Evolutionary conservation across 1,284 basidiomycete species (phyloP).

Genomic region (Polyporus tsugae): DNA sequence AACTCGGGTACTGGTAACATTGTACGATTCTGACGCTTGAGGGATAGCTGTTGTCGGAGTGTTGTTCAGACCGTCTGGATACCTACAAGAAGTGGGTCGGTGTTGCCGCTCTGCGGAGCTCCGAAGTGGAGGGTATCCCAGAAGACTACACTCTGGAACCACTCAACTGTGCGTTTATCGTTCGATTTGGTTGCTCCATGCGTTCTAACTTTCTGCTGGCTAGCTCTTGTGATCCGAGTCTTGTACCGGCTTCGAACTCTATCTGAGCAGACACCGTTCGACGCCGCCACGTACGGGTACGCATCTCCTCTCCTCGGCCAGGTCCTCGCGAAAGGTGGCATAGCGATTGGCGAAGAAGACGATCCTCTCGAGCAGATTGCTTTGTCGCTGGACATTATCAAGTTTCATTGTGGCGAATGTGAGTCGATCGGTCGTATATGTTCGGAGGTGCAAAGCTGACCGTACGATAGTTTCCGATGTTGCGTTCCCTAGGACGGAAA

Average conservation of each 20-base stretch:
- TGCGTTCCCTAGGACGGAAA: constrained; percentile 77
- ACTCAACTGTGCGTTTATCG: constrained; percentile 59
- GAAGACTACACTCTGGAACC: constrained; percentile 79
- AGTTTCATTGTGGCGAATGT: constrained; percentile 90
- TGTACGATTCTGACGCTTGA: background rate
- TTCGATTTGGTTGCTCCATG: background rate
- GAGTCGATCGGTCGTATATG: constrained; percentile 39
- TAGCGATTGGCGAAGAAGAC: constrained; percentile 71
- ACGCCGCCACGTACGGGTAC: constrained; percentile 88
- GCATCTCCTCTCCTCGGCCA: constrained; percentile 80
- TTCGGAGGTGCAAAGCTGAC: constrained; percentile 9
- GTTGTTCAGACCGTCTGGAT: constrained; percentile 77
- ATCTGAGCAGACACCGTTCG: constrained; percentile 85
- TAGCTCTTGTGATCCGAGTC: constrained; percentile 85
- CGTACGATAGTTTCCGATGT: constrained; percentile 62
- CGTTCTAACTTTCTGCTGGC: constrained; percentile 3
- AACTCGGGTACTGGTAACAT: background rate
- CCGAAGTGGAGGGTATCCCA: constrained; percentile 73
- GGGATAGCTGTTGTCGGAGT: constrained; percentile 66
- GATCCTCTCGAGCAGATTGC: constrained; percentile 89
- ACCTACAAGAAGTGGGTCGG: constrained; percentile 77
- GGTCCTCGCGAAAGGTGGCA: constrained; percentile 76
- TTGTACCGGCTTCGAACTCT: constrained; percentile 88
- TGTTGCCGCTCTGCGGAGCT: constrained; percentile 80
- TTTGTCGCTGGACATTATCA: constrained; percentile 86